Evolutionary conservation across 2,329 filamentous ascomycete genomes (phyloP), one percentile per base, ranked within the genome.

Genomic region (Mycosphaerella arachidis): DNA sequence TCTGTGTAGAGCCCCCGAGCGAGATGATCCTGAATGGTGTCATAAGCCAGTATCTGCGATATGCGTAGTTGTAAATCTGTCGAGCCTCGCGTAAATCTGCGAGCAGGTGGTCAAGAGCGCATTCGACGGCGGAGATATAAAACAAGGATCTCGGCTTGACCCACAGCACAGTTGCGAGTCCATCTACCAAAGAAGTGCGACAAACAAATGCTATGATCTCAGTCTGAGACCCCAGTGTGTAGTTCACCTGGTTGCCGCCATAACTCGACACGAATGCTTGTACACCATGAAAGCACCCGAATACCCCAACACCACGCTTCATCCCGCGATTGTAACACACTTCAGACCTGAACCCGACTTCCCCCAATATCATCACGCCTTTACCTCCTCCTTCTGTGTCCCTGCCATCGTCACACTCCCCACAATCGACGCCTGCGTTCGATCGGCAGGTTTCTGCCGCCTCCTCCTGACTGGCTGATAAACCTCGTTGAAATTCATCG

Each of bases 401-500:
- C 24, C 24, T 24, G 24, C 24, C 24, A 1, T 33, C 31, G 29
- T 9, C 48, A 33, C 51, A 53, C 27, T 53, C 24, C 40, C 57
- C 29, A 35, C 35, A 5, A 43, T 45, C 31, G 31, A 45, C 53
- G n/a, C 20, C 52, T 52, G 37, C 27, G n/a, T 59, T 59, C 58
- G 67, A 43, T 66, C 66, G 56, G 59, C 40, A 20, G 51, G 43
- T 43, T 61, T 61, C 59, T 60, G 53, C 33, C 63, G 70, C 76
- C 86, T 86, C 73, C 87, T 84, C 69, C 86, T 82, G 48, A 87
- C 84, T 13, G 91, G 90, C 75, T 90, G 85, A 75, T 97, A 97
- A 29, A 96, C 90, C 73, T 97, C 93, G 76, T 99, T 99, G 76
- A 97, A 99, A 77, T 97, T 99, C 91, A 99, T 97, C 45, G 94